Percentiles rank a stretch among this genome's conserved stretches.
These are phyloP conservation scores for Suillus luteus DNA, from an alignment of 768 basidiomycete species.

Conservation along the genomic window DNA sequence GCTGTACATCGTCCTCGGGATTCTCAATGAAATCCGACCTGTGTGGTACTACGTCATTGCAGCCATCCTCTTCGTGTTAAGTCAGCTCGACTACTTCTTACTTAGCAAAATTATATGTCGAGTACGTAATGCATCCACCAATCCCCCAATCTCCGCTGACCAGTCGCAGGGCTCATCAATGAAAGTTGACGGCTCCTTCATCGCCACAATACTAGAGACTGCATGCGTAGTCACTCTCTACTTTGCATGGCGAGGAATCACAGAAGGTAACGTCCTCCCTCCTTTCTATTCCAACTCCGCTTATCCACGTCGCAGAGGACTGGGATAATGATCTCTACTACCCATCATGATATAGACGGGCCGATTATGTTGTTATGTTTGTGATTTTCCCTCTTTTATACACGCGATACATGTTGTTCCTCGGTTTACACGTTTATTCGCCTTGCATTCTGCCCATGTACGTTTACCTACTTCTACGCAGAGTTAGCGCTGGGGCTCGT, in stretches of 20 bases:
- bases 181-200: constrained; percentile 84
- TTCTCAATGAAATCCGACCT: constrained; percentile 80
- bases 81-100: constrained; percentile 84
- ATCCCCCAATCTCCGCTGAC: constrained; percentile 28
- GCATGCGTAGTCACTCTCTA: constrained; percentile 68
- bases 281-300: not conserved
- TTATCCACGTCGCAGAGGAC: constrained; percentile 37
- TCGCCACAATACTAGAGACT: constrained; percentile 84
- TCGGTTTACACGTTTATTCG: not conserved
- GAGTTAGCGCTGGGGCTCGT: not conserved
- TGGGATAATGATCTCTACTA: constrained; percentile 55
- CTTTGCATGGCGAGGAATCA: constrained; percentile 85
- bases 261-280: constrained; percentile 65
- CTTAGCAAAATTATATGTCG: constrained; percentile 76
- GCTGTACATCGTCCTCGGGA: constrained; percentile 73
- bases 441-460: not conserved
- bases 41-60: constrained; percentile 77
- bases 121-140: constrained; percentile 37
- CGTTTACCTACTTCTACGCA: not conserved
- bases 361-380: constrained; percentile 16
- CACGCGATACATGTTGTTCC: constrained; percentile 13
- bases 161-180: constrained; percentile 52
- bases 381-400: constrained; percentile 14
- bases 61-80: constrained; percentile 74
- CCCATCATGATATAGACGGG: constrained; percentile 33